Base-by-base conservation (phyloP, 2,329 filamentous ascomycete genomes). In the Penicillium sp. region DNA sequence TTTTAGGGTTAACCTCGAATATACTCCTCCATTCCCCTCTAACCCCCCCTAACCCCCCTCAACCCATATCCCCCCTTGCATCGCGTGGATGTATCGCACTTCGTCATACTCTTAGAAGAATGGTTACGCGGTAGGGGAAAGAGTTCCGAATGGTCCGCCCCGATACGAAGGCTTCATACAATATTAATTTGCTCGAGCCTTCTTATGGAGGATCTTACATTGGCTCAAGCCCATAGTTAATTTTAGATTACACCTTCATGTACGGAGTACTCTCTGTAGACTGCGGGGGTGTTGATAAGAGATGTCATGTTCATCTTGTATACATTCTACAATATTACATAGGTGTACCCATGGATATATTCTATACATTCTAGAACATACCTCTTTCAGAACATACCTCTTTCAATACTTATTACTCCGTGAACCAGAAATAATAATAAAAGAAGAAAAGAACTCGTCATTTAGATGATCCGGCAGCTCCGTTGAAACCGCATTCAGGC, bases 71-170 rank as follows among this genome's bases (percentile, higher is more conserved):
- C 50, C 61, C 60, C 63, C 62, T 65, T 65, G 60, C 63, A 64
- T 61, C 48, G 53, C 55, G 57, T 63, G 57, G 62, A 65, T 63
- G 57, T 63, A 65, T 65, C 59, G 57, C 9, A 25, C 40, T 45
- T 55, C 57, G 63, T 65, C 63, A 61, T 62, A 64, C 63, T 55
- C 58, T 54, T 52, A 23, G 36, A 41, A 46, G 36, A 49, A 39
- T 59, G 53, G 61, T 65, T 65, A 65, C 61, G 60, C 61, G 52
- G 63, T 58, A 64, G 57, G 59, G 61, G 58, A 52, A 52, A 27
- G 59, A 19, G 55, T 66, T 64, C 63, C 64, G 61, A 65, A 63
- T 58, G 58, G 58, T 66, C 62, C 62, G 62, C 48, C 46, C 43
- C 59, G 55, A 60, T 55, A 55, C 50, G 47, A 56, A 53, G 25